Percentiles rank a stretch among this genome's conserved stretches.
phyloP scores from a whole-genome alignment of 305 asterid species.

The Fraxinus platypoda region DNA sequence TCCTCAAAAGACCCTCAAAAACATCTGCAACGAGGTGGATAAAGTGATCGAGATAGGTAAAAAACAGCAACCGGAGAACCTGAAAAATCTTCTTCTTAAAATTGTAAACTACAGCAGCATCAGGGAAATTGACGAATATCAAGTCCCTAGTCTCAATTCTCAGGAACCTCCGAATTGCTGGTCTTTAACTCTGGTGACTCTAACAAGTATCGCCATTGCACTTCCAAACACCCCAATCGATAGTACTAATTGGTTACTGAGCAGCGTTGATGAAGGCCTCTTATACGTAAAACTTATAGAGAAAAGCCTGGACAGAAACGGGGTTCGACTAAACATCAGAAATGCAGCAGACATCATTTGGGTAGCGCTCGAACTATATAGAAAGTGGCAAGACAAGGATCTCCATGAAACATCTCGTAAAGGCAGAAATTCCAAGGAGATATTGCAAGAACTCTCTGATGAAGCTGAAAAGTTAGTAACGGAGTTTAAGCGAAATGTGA shows the following conservation, averaged over 20 bases:
- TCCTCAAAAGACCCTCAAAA: not conserved
- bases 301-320: conserved; percentile 9
- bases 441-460: conserved; percentile 20
- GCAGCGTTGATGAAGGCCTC: conserved; percentile 14
- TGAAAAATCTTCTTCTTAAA: not conserved
- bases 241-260: not conserved
- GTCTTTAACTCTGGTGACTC: conserved; percentile 16
- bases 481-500: conserved; percentile 28
- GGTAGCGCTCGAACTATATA: conserved; percentile 36
- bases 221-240: conserved; percentile 8
- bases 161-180: conserved; percentile 18
- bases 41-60: conserved; percentile 8
- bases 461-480: conserved; percentile 31
- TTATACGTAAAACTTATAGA: not conserved
- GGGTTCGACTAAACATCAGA: conserved; percentile 25
- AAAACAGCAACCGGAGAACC: conserved; percentile 14
- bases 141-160: not conserved
- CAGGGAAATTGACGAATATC: not conserved
- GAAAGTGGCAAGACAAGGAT: conserved; percentile 39
- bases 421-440: conserved; percentile 16
- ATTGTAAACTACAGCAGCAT: not conserved
- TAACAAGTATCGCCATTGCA: conserved; percentile 22
- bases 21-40: not conserved
- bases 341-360: conserved; percentile 34
- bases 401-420: conserved; percentile 23